Conservation (phyloP, 225 moss, liverwort and hornwort genomes). For the Neckera pumila region DNA sequence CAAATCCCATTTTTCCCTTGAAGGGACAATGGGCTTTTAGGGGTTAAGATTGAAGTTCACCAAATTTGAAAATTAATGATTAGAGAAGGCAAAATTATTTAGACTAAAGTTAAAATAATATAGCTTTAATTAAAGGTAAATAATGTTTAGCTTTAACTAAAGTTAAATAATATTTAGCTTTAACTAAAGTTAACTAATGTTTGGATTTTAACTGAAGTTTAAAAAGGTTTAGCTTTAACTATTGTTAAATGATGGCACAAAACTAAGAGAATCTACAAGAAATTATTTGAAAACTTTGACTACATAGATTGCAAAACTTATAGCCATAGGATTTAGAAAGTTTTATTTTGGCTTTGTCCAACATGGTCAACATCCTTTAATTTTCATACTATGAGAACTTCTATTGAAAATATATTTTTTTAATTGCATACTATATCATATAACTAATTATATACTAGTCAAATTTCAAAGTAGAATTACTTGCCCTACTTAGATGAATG, state of each 20-base stretch:
- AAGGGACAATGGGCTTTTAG: too few species aligned
- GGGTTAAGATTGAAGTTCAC: not conserved
- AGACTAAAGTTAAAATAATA: too few species aligned
- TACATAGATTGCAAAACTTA: not conserved
- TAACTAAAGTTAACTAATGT: not conserved
- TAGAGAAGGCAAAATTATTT: not conserved
- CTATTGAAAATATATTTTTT: too few species aligned
- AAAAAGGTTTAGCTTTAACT: not conserved
- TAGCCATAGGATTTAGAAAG: accelerated
- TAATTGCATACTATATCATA: not conserved
- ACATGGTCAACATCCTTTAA: not conserved
- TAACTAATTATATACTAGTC: not conserved
- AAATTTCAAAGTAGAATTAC: not conserved
- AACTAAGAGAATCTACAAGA: not conserved
- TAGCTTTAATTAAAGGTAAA: not conserved
- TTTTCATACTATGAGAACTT: not conserved
- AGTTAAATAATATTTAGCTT: too few species aligned
- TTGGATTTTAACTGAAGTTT: too few species aligned
- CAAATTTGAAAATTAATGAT: not conserved
- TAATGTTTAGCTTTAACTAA: too few species aligned
- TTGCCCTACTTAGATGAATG: not conserved
- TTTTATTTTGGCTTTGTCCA: not conserved
- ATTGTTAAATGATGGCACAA: too few species aligned
- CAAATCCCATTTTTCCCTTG: too few species aligned
- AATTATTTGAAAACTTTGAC: not conserved